phyloP scores from a whole-genome alignment of 2,329 filamentous ascomycete genomes.

The Teratosphaeria pseudoeucalypti region DNA sequence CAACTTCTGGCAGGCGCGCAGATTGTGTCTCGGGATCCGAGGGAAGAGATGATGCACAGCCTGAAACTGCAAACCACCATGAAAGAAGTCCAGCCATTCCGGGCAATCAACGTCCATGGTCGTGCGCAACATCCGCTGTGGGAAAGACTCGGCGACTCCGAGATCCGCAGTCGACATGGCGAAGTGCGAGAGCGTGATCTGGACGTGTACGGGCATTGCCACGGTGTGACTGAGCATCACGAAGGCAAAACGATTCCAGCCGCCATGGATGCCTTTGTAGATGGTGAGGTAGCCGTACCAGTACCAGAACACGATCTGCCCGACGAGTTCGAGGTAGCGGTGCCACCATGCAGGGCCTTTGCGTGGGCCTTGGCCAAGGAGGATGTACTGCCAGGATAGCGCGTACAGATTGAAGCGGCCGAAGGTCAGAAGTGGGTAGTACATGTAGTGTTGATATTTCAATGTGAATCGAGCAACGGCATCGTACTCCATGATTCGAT shows the following conservation, averaged over 20 bases:
- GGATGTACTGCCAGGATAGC: constrained; percentile 55
- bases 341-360: constrained; percentile 59
- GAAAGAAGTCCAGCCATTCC: constrained; percentile 60
- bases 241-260: constrained; percentile 48
- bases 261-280: constrained; percentile 49
- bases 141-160: constrained; percentile 54
- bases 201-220: constrained; percentile 59
- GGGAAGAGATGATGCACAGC: constrained; percentile 62
- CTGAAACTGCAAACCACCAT: constrained; percentile 65
- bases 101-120: constrained; percentile 68
- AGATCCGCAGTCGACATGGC: constrained; percentile 59
- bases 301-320: constrained; percentile 56
- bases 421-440: constrained; percentile 55
- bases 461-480: constrained; percentile 49
- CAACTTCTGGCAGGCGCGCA: constrained; percentile 49
- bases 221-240: constrained; percentile 55
- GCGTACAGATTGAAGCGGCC: constrained; percentile 65
- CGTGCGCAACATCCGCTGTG: constrained; percentile 59
- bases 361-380: constrained; percentile 44
- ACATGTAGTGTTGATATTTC: constrained; percentile 53
- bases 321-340: constrained; percentile 53
- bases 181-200: constrained; percentile 64
- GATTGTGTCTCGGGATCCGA: constrained; percentile 57
- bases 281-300: constrained; percentile 58
- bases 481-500: constrained; percentile 55